These are phyloP conservation scores for Orbilia brochopaga DNA, from an alignment of 2,329 filamentous ascomycete species.

Conservation along the genomic window DNA sequence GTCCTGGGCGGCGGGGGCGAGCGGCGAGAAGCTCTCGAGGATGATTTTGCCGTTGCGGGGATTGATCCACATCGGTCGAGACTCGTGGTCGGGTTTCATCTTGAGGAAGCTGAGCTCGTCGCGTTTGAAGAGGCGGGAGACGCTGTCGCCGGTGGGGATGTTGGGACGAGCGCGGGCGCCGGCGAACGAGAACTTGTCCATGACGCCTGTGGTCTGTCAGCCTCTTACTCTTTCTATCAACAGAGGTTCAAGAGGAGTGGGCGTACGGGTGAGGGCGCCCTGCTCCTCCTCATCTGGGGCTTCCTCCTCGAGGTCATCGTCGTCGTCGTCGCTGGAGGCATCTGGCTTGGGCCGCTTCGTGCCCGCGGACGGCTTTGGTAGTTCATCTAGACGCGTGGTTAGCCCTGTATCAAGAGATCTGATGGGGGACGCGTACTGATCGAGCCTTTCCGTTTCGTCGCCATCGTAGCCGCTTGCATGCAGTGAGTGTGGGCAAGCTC, in stretches of 20 bases:
- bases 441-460: constrained; percentile 49
- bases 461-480: constrained; percentile 39
- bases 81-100: constrained; percentile 85
- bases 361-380: constrained; percentile 31
- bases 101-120: constrained; percentile 82
- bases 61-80: constrained; percentile 93
- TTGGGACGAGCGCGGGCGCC: constrained; percentile 62
- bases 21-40: constrained; percentile 88
- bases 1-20: constrained; percentile 85
- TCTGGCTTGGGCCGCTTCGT: constrained; percentile 41
- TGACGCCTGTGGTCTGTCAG: constrained; percentile 48
- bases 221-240: constrained; percentile 2
- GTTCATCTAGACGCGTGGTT: constrained; percentile 42
- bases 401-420: constrained; percentile 15
- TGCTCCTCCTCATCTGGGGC: constrained; percentile 37
- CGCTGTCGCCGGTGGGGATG: constrained; percentile 62
- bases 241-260: background rate
- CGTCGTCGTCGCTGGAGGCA: constrained; percentile 32
- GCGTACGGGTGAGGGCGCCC: constrained; percentile 42
- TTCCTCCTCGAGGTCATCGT: constrained; percentile 39
- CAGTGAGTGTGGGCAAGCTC: constrained; percentile 18
- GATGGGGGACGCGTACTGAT: constrained; percentile 29
- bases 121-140: constrained; percentile 65
- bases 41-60: constrained; percentile 84
- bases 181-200: constrained; percentile 61